A percentile compares a stretch with the other conserved stretches of the same genome.
phyloP scores from a whole-genome alignment of 2,329 filamentous ascomycete genomes.

The Nothomitra cinnamomea region DNA sequence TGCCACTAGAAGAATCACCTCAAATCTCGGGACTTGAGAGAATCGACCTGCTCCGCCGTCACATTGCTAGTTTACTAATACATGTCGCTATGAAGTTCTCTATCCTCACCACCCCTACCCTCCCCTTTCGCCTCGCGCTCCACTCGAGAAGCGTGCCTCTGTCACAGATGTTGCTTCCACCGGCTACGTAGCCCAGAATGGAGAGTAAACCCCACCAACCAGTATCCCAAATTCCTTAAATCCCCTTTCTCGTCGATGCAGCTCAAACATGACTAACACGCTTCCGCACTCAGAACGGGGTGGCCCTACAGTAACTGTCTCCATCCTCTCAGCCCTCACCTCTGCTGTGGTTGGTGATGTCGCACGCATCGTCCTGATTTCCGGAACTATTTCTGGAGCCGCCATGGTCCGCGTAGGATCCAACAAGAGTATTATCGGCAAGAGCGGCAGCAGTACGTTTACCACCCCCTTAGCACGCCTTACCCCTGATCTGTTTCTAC shows the following conservation, averaged over 20 bases:
- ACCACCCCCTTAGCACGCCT: too few relatives aligned
- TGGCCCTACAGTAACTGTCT: conserved; percentile 38
- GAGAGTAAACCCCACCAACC: conserved; percentile 12
- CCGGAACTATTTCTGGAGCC: conserved; percentile 27
- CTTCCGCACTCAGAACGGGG: conserved; percentile 24
- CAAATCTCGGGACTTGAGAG: too few relatives aligned
- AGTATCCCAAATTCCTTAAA: too few relatives aligned
- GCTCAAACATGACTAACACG: too few relatives aligned
- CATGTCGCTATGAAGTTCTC: too few relatives aligned
- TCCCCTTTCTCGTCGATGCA: too few relatives aligned
- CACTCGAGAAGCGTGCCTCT: conserved; percentile 14
- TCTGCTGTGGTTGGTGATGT: conserved; percentile 31
- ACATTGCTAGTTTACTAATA: too few relatives aligned
- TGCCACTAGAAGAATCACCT: too few relatives aligned
- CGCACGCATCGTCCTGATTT: conserved; percentile 29
- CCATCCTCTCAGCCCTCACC: conserved; percentile 31
- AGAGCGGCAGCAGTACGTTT: conserved; percentile 15
- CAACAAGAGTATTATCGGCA: conserved; percentile 35
- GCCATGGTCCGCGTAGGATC: conserved; percentile 29
- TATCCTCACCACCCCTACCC: too few relatives aligned
- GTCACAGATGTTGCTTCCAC: conserved; percentile 16
- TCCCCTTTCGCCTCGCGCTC: too few relatives aligned
- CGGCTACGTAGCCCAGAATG: conserved; percentile 31
- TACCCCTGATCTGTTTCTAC: too few relatives aligned
- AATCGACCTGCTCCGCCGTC: too few relatives aligned